These are phyloP conservation scores for Paspalum vaginatum DNA, from an alignment of 176 grass and related monocot genomes.

Conservation along the genomic window DNA sequence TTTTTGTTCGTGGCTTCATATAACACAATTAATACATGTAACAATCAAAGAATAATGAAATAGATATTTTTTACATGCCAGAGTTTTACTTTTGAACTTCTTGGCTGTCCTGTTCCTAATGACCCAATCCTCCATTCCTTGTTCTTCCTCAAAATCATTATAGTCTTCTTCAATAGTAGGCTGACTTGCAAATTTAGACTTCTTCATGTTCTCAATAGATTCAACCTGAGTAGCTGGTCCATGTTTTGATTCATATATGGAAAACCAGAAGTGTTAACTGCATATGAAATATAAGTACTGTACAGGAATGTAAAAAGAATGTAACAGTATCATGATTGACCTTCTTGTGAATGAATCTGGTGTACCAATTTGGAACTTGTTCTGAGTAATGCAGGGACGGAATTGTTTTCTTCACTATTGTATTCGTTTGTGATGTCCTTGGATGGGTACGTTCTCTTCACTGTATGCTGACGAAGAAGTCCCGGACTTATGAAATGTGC, in stretches of 20 bases:
- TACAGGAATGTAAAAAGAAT: too few species aligned
- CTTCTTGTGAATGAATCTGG: too few species aligned
- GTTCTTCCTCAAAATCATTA: neutral
- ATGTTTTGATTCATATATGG: too few species aligned
- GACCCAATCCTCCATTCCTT: neutral
- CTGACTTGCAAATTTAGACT: neutral
- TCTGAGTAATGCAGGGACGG: neutral
- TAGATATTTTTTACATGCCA: neutral
- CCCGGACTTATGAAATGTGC: neutral
- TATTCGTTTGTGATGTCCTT: neutral
- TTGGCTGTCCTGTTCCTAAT: neutral
- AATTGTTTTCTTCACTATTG: neutral
- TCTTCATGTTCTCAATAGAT: neutral
- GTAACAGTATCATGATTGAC: too few species aligned
- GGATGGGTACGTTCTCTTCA: neutral
- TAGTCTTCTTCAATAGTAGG: neutral
- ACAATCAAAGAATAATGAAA: neutral
- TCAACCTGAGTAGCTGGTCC: too few species aligned
- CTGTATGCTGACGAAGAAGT: neutral
- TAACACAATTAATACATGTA: too few species aligned
- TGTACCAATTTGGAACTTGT: too few species aligned
- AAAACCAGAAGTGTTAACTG: too few species aligned
- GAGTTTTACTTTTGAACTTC: neutral
- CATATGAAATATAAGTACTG: too few species aligned
- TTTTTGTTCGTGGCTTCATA: too few species aligned